Evolutionary conservation across 2,329 filamentous ascomycete species (phyloP).

Genomic region (Pyricularia pennisetigena): DNA sequence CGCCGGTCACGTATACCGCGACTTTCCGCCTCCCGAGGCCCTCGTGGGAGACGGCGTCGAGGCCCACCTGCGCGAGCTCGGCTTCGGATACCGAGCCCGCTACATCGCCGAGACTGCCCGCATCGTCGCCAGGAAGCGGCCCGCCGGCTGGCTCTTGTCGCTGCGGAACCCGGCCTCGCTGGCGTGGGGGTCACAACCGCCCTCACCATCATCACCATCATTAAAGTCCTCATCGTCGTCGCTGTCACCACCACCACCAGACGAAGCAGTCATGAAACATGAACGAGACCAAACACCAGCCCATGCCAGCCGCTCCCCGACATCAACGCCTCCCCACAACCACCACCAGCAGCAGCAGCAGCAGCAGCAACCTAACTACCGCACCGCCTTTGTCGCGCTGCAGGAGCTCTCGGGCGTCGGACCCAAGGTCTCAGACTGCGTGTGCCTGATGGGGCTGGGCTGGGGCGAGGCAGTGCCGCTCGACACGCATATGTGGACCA

Average conservation of each 20-base stretch:
- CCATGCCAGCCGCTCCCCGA: slow-evolving; percentile 13
- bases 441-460: slow-evolving; percentile 89
- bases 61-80: slow-evolving; percentile 65
- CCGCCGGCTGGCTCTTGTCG: slow-evolving; percentile 64
- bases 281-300: background rate
- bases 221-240: background rate
- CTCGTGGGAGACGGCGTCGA: slow-evolving; percentile 72
- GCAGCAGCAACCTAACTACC: slow-evolving; percentile 48
- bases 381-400: slow-evolving; percentile 69
- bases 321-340: slow-evolving; percentile 34
- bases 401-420: slow-evolving; percentile 79
- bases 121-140: slow-evolving; percentile 58
- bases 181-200: slow-evolving; percentile 26
- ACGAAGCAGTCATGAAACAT: background rate
- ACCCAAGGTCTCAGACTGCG: slow-evolving; percentile 94
- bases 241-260: background rate
- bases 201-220: background rate
- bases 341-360: no score
- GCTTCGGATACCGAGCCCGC: slow-evolving; percentile 90
- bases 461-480: slow-evolving; percentile 95
- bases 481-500: slow-evolving; percentile 98
- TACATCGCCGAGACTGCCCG: slow-evolving; percentile 83
- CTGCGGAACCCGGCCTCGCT: slow-evolving; percentile 70
- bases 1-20: slow-evolving; percentile 65
- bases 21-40: slow-evolving; percentile 70